Evolutionary conservation across 129 eudicot species (phyloP).

Genomic region (Flaveria brownii): DNA sequence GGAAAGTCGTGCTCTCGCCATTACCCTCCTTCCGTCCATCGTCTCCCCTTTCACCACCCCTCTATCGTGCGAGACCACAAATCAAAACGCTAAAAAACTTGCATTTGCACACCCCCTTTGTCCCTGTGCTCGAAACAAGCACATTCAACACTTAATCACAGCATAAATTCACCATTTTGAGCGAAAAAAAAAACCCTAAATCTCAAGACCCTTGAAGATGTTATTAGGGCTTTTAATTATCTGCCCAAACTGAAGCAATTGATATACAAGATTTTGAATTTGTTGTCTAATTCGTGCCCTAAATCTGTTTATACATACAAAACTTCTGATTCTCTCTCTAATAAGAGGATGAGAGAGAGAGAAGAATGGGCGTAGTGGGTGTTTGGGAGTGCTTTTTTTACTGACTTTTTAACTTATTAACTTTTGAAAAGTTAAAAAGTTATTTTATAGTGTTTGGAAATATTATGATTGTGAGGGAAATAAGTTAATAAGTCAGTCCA

Average conservation of each 20-base stretch:
- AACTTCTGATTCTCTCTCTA: constrained; percentile 28
- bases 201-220: constrained; percentile 21
- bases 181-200: constrained; percentile 25
- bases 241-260: constrained; percentile 5
- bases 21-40: constrained; percentile 92
- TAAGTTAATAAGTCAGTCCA: too few relatives aligned
- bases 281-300: constrained; percentile 30
- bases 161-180: neutral
- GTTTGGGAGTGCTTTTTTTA: too few relatives aligned
- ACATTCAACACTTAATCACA: neutral
- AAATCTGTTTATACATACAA: constrained; percentile 2
- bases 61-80: constrained; percentile 20
- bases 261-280: constrained; percentile 3
- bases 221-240: constrained; percentile 31
- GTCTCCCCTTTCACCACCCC: constrained; percentile 3
- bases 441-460: too few relatives aligned
- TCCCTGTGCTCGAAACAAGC: constrained; percentile 10
- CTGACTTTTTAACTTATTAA: too few relatives aligned
- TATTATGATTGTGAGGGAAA: too few relatives aligned
- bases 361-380: neutral
- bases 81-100: constrained; percentile 24
- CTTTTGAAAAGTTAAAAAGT: too few relatives aligned
- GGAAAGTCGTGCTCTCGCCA: constrained; percentile 92
- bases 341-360: constrained; percentile 15
- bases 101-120: neutral